Conservation (phyloP, 805 yeast genomes). For the Saccharomycopsis selenospora region DNA sequence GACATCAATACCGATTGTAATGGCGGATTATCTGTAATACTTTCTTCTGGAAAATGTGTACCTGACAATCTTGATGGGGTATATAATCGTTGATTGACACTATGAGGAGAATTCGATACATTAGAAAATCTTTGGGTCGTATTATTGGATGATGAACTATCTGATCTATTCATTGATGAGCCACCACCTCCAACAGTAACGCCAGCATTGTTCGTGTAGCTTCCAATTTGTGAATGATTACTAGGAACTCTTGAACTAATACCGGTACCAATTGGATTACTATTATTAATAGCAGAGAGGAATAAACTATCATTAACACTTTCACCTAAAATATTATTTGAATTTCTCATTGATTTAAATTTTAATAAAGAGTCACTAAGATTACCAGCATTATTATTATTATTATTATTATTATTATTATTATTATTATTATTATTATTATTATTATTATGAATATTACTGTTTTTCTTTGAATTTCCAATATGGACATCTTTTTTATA, state of each 20-base stretch:
- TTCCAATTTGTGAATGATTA: neutral
- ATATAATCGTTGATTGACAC: neutral
- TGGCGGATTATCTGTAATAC: neutral
- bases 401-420: slow-evolving; percentile 7
- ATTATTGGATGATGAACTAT: neutral
- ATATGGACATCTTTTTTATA: slow-evolving; percentile 38
- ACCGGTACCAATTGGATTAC: neutral
- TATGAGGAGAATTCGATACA: slow-evolving; percentile 5
- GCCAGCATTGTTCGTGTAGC: neutral
- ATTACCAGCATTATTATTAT: slow-evolving; percentile 25
- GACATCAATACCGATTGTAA: neutral
- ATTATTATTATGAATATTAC: too few relatives aligned
- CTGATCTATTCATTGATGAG: neutral
- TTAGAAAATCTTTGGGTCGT: neutral
- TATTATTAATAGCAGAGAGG: slow-evolving; percentile 4
- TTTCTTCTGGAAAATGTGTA: neutral
- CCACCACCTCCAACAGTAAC: too few relatives aligned
- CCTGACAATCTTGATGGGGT: slow-evolving; percentile 14
- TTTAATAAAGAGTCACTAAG: slow-evolving; percentile 41
- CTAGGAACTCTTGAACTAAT: neutral
- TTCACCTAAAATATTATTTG: slow-evolving; percentile 49
- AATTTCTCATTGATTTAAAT: slow-evolving; percentile 45
- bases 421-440: neutral
- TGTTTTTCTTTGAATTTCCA: slow-evolving; percentile 28
- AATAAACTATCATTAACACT: slow-evolving; percentile 31